Percentiles rank a stretch among this genome's conserved stretches.
Evolutionary conservation across 2,329 filamentous ascomycete genomes (phyloP).

Genomic region (Sphaceloma murrayae): DNA sequence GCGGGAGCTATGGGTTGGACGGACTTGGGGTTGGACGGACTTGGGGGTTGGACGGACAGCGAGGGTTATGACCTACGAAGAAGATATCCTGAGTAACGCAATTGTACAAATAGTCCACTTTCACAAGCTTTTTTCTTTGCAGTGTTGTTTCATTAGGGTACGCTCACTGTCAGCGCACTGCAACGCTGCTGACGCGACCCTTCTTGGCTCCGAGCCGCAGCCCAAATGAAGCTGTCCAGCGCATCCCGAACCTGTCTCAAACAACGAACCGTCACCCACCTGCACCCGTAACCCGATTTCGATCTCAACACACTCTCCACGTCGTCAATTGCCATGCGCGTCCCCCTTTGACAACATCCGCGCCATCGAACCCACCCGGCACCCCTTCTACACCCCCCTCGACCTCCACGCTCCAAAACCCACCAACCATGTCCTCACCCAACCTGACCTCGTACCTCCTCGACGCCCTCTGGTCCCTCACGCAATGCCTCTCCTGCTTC

Average conservation of each 20-base stretch:
- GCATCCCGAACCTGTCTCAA: conserved; percentile 1
- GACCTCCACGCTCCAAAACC: neutral
- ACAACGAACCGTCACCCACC: too few relatives aligned
- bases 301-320: neutral
- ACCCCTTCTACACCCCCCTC: neutral
- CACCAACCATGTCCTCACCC: conserved; percentile 17
- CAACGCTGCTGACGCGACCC: conserved; percentile 10
- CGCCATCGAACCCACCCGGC: neutral
- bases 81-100: too few relatives aligned
- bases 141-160: too few relatives aligned
- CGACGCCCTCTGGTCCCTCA: conserved; percentile 82
- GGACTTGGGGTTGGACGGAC: too few relatives aligned
- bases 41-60: too few relatives aligned
- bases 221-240: conserved; percentile 7
- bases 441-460: conserved; percentile 53
- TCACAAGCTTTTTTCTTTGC: too few relatives aligned
- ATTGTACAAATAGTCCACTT: too few relatives aligned
- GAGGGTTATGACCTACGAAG: too few relatives aligned
- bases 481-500: conserved; percentile 94
- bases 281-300: neutral
- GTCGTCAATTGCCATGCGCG: conserved; percentile 3
- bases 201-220: conserved; percentile 13
- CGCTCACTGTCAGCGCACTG: too few relatives aligned
- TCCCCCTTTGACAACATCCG: neutral
- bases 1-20: too few relatives aligned